Evolutionary conservation across 2,329 filamentous ascomycete species (phyloP).

Genomic region (Alternaria viburni): DNA sequence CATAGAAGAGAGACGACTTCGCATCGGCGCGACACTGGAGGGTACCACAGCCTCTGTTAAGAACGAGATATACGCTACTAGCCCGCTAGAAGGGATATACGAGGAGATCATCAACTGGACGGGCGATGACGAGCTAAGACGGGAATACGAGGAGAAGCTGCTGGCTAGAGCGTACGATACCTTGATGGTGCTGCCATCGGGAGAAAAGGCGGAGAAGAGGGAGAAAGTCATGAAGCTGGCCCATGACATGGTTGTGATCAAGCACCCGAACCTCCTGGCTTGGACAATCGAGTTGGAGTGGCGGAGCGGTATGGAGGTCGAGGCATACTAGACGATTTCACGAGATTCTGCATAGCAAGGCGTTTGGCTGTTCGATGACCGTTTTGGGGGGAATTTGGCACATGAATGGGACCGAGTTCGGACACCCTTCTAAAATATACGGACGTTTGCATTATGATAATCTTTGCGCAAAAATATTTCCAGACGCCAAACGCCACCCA

Average conservation of each 20-base stretch:
- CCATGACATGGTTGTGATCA: constrained; percentile 94
- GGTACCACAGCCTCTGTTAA: constrained; percentile 89
- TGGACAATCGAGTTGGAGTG: constrained; percentile 94
- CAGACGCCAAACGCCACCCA: constrained; percentile 22
- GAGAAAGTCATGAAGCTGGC: constrained; percentile 77
- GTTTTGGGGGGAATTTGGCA: not conserved
- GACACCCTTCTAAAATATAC: not conserved
- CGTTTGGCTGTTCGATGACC: constrained; percentile 1
- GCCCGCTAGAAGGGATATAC: constrained; percentile 81
- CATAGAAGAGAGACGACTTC: constrained; percentile 85
- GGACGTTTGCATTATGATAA: not conserved
- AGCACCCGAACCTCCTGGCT: constrained; percentile 84
- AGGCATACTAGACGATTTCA: constrained; percentile 14
- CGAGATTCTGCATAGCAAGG: not conserved
- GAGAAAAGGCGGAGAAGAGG: constrained; percentile 73
- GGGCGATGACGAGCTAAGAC: constrained; percentile 80
- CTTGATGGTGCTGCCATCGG: constrained; percentile 70
- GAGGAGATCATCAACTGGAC: constrained; percentile 88
- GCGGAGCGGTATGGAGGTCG: constrained; percentile 60
- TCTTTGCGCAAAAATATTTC: not conserved
- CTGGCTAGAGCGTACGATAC: constrained; percentile 80
- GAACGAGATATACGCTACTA: constrained; percentile 77
- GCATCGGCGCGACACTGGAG: constrained; percentile 81
- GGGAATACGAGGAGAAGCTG: constrained; percentile 89
- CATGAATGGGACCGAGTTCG: not conserved